A percentile compares a stretch with the other conserved stretches of the same genome.
Conservation (phyloP, 192 early-diverging fungal genomes). For the Backusella parvicylindrica region DNA sequence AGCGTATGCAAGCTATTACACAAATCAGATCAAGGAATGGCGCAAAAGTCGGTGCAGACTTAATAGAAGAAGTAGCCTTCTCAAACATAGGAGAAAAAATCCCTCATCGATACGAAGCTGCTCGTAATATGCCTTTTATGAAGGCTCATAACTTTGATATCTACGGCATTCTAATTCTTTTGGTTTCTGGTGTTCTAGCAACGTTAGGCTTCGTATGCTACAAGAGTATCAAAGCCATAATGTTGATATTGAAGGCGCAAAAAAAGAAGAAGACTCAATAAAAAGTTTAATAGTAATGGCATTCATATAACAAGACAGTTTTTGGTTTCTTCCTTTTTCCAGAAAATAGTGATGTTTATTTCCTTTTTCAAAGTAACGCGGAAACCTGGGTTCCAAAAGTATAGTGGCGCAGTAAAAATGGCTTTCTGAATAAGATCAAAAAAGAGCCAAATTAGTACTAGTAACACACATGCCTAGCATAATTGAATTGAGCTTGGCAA, state of each 20-base stretch:
- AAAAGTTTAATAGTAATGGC: background rate
- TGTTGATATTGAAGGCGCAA: background rate
- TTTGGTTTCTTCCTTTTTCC: too few species aligned
- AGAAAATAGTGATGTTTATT: too few species aligned
- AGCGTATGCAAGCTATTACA: background rate
- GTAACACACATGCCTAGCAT: too few species aligned
- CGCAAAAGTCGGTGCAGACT: background rate
- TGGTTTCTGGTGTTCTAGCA: background rate
- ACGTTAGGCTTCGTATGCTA: background rate
- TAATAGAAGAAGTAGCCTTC: slow-evolving; percentile 22
- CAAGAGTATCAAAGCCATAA: background rate
- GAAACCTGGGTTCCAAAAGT: background rate
- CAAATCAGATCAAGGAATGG: slow-evolving; percentile 7
- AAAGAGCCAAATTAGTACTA: background rate
- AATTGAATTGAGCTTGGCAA: background rate
- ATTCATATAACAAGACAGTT: too few species aligned
- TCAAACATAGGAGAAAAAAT: background rate
- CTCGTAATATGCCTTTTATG: slow-evolving; percentile 14
- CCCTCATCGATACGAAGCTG: slow-evolving; percentile 8
- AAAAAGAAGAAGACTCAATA: background rate
- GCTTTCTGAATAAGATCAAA: background rate
- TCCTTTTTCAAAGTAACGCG: background rate
- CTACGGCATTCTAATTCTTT: background rate
- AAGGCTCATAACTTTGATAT: slow-evolving; percentile 18
- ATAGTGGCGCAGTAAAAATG: background rate